These are phyloP conservation scores for Ophiocordyceps sinensis DNA, from an alignment of 2,329 filamentous ascomycete species.

Conservation along the genomic window DNA sequence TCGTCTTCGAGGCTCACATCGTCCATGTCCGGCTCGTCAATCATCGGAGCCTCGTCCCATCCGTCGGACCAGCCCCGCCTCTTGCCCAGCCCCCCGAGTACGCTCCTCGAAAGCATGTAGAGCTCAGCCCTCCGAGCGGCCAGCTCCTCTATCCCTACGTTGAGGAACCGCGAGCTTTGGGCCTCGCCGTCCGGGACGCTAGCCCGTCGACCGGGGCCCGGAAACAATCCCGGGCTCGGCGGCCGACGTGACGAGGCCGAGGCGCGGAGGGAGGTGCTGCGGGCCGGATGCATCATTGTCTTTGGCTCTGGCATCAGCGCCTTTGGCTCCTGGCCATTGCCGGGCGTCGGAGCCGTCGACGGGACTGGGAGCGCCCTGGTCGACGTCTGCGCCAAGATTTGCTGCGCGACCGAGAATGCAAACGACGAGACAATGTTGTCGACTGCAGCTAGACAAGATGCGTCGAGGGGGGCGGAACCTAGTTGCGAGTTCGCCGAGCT, in stretches of 20 bases:
- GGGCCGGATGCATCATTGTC: conserved; percentile 54
- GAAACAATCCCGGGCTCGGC: conserved; percentile 38
- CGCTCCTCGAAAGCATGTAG: conserved; percentile 62
- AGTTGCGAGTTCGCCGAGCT: conserved; percentile 1
- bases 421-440: conserved; percentile 69
- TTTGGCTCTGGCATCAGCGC: conserved; percentile 51
- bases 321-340: conserved; percentile 42
- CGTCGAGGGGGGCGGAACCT: conserved; percentile 10
- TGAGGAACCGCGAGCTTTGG: conserved; percentile 34
- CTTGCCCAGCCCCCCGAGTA: conserved; percentile 61
- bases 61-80: conserved; percentile 62
- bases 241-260: conserved; percentile 22
- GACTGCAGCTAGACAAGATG: conserved; percentile 36
- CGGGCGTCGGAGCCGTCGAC: conserved; percentile 34
- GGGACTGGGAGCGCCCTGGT: conserved; percentile 55
- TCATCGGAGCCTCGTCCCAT: conserved; percentile 47
- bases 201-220: conserved; percentile 27
- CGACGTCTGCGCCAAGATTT: conserved; percentile 61
- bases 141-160: conserved; percentile 62
- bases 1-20: conserved; percentile 38
- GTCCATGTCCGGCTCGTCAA: conserved; percentile 37
- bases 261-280: conserved; percentile 46
- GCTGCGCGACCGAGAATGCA: conserved; percentile 61
- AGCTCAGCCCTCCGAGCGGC: conserved; percentile 74
- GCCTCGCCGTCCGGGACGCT: conserved; percentile 24